Base-by-base conservation (phyloP, 176 grass and related monocot species). In the Melocanna baccifera region DNA sequence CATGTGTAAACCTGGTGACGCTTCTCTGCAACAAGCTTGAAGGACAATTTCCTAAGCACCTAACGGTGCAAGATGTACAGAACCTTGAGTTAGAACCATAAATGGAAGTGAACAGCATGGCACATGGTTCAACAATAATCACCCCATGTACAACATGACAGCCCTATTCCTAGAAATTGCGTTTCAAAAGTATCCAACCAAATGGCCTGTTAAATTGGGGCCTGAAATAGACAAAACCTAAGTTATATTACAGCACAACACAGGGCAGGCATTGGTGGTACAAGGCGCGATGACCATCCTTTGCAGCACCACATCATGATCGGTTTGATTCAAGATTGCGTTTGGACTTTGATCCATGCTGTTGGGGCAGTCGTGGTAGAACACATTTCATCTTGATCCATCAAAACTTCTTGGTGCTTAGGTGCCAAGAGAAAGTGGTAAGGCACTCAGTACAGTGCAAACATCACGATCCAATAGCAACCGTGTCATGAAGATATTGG, bases 401-500 rank as follows among this genome's bases (percentile, higher is more conserved):
- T 83, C 89, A 87, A 87, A 87, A 91, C 65, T 80, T 84, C 67
- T 80, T 80, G 59, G 62, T 83, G 50, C 68, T 84, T 80, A 75
- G 58, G 53, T 79, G 75, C 76, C 69, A 42, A 79, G 41, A 83
- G 39, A 81, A 75, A 75, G 67, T 79, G 79, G 32, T 73, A 87
- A 79, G 74, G 67, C 80, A 83, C 59, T 65, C 59, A n/a, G 47
- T 46, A 55, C 46, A 32, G 73, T 16, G 73, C 47, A 77, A 69
- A 69, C 34, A 19, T 77, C 23, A 26, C 19, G 19, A 79, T 69
- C 89, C 68, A 68, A 22, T 26, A n/a, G 42, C 52, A 84, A 52
- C 77, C 46, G 52, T 73, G 32, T 99, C 86, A 99, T 71, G 97
- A 96, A 22, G 97, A 99, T 86, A 99, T 99, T 57, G 97, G 97